Base-by-base conservation (phyloP, 352 stramenopile species). In the Globisporangium carolinianum region DNA sequence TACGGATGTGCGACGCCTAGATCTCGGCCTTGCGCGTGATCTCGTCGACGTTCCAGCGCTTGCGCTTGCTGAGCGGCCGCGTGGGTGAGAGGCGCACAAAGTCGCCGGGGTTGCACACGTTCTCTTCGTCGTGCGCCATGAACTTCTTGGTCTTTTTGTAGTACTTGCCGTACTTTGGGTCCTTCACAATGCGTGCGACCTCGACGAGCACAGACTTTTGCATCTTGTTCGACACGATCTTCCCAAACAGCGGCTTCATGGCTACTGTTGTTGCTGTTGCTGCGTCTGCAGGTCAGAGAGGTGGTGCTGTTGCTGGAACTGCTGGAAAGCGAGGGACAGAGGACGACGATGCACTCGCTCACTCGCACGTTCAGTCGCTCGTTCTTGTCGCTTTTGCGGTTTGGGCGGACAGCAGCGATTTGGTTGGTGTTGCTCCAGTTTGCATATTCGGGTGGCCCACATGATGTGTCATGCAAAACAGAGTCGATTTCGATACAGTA, bases 131-230 rank as follows among this genome's bases (percentile, higher is more conserved):
- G 73, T 98, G 94, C n/a, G 94, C 94, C 94, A 98, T 98, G 68
- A 98, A 98, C 69, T 98, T 98, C 68, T 96, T 96, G 56, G 91
- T 98, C 75, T 96, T 98, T 69, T 92, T 95, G 72, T 96, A 87
- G 71, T 96, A 94, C 71, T 97, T 98, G 60, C 89, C 75, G 73
- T 97, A 97, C 74, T 97, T 98, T 52, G 86, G 88, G 71, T 98
- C 85, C 69, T 97, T 96, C 17, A 91, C 75, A 73, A 97, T 98
- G 60, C 94, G 84, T 65, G 95, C 84, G 51, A 98, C 92, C 59
- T 95, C 87, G 18, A 98, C 94, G 61, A 98, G 91, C 67, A 98
- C 90, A 45, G 91, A 98, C 73, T 98, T 98, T 67, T 97, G 83
- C 94, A 98, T 98, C 72, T 97, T 98, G 72, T 97, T 96, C 55